Evolutionary conservation across 192 early-diverging fungal species (phyloP).

Genomic region (Coemansia sp.): DNA sequence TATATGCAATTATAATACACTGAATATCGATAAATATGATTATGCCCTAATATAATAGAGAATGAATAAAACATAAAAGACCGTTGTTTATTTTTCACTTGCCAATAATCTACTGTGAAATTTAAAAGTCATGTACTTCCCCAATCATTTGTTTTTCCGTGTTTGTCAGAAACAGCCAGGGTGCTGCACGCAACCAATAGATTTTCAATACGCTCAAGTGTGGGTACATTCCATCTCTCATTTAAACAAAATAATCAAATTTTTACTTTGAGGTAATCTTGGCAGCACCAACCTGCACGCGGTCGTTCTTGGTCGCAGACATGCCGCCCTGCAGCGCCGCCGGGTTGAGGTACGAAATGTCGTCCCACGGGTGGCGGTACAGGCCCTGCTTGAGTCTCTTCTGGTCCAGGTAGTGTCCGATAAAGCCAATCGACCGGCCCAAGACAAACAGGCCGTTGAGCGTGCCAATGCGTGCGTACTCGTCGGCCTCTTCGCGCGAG

Average conservation of each 20-base stretch:
- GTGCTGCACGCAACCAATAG: no score
- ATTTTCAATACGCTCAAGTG: no score
- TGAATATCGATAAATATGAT: no score
- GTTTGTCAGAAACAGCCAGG: no score
- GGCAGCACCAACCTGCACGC: slow-evolving; percentile 52
- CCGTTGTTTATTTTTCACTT: neutral
- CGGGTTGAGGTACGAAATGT: slow-evolving; percentile 83
- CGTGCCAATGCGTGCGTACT: slow-evolving; percentile 92
- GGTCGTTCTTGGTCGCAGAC: slow-evolving; percentile 35
- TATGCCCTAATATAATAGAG: no score
- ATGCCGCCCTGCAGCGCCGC: slow-evolving; percentile 28
- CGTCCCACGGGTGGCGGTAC: slow-evolving; percentile 98
- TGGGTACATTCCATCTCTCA: neutral
- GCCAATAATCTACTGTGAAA: no score
- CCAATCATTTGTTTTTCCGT: no score
- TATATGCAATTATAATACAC: neutral
- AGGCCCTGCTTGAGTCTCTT: slow-evolving; percentile 97
- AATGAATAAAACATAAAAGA: no score
- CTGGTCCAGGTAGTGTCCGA: slow-evolving; percentile 98
- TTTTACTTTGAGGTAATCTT: slow-evolving; percentile 37
- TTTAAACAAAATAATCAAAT: neutral
- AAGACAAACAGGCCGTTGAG: slow-evolving; percentile 97
- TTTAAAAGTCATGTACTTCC: no score
- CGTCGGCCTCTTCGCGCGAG: slow-evolving; percentile 90
- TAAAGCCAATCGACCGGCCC: slow-evolving; percentile 93